A percentile compares a stretch with the other conserved stretches of the same genome.
Evolutionary conservation across 2,329 filamentous ascomycete species (phyloP).

Genomic region (Intubia oerlemansii): DNA sequence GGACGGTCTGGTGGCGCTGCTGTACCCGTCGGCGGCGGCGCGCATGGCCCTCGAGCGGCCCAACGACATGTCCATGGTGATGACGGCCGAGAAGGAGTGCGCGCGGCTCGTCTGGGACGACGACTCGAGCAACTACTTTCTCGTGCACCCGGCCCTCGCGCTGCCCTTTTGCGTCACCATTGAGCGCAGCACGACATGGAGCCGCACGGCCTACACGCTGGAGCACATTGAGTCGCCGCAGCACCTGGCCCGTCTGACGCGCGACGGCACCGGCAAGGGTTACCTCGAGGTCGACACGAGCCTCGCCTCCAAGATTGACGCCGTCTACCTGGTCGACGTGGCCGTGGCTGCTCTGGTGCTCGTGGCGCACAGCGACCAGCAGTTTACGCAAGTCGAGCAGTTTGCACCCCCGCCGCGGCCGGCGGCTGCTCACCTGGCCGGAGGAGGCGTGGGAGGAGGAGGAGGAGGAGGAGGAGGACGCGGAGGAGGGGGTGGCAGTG

Average conservation of each 20-base stretch:
- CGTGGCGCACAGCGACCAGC: conserved; percentile 34
- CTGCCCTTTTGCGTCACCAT: conserved; percentile 40
- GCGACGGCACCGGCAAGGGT: conserved; percentile 35
- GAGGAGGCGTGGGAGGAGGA: too few species aligned
- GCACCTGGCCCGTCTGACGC: conserved; percentile 37
- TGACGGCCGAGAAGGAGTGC: conserved; percentile 45
- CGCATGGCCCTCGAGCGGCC: conserved; percentile 39
- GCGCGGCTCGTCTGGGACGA: conserved; percentile 53
- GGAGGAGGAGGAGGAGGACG: too few species aligned
- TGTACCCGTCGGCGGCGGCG: conserved; percentile 45
- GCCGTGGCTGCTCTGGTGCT: conserved; percentile 37
- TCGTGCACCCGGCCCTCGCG: conserved; percentile 42
- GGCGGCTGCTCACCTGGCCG: too few species aligned
- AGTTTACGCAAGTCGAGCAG: conserved; percentile 25
- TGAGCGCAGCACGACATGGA: conserved; percentile 35
- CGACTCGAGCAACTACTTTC: conserved; percentile 34
- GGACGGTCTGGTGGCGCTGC: conserved; percentile 43
- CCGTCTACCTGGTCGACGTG: conserved; percentile 40
- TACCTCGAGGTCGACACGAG: conserved; percentile 40
- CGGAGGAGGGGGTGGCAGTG: not conserved
- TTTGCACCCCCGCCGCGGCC: conserved; percentile 42
- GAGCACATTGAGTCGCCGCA: conserved; percentile 41
- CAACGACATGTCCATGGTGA: conserved; percentile 34
- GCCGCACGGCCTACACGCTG: conserved; percentile 39
- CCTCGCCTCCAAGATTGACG: conserved; percentile 35